Conservation (phyloP, 805 yeast species). For the Pichia gijzeniarum region DNA sequence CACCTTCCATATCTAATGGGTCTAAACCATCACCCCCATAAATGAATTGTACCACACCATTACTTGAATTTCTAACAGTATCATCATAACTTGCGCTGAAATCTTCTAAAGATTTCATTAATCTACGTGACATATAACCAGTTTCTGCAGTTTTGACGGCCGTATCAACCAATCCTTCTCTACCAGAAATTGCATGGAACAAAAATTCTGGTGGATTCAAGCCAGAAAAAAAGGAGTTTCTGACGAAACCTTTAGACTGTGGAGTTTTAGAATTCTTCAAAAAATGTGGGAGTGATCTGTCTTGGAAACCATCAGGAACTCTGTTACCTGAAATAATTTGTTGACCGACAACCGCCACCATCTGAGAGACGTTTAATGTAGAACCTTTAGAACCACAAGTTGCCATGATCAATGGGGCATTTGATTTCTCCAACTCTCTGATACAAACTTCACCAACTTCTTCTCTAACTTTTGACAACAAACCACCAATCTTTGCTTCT, state of each 20-base stretch:
- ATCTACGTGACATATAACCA: constrained; percentile 86
- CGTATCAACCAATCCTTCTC: constrained; percentile 99
- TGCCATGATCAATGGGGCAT: constrained; percentile 98
- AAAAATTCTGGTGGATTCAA: constrained; percentile 84
- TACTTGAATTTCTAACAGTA: constrained; percentile 91
- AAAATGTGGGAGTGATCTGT: constrained; percentile 95
- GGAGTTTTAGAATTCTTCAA: constrained; percentile 94
- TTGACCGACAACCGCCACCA: constrained; percentile 99
- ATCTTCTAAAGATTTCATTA: constrained; percentile 97
- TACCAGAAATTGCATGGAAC: constrained; percentile 98
- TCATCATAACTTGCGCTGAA: constrained; percentile 87
- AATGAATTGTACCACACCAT: constrained; percentile 94
- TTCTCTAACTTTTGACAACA: constrained; percentile 94
- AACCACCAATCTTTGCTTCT: constrained; percentile 96
- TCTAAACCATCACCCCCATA: constrained; percentile 99
- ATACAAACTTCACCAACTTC: constrained; percentile 99
- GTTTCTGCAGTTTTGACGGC: constrained; percentile 97
- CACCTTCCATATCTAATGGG: constrained; percentile 99
- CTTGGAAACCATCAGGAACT: constrained; percentile 99
- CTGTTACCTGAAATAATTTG: constrained; percentile 98
- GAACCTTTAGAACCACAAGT: constrained; percentile 99
- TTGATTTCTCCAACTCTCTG: constrained; percentile 77
- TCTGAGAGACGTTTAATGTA: constrained; percentile 94
- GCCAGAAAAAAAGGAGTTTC: constrained; percentile 93
- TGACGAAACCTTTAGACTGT: constrained; percentile 94